phyloP scores from a whole-genome alignment of 805 yeast species.

The Saccharomycopsis malanga region DNA sequence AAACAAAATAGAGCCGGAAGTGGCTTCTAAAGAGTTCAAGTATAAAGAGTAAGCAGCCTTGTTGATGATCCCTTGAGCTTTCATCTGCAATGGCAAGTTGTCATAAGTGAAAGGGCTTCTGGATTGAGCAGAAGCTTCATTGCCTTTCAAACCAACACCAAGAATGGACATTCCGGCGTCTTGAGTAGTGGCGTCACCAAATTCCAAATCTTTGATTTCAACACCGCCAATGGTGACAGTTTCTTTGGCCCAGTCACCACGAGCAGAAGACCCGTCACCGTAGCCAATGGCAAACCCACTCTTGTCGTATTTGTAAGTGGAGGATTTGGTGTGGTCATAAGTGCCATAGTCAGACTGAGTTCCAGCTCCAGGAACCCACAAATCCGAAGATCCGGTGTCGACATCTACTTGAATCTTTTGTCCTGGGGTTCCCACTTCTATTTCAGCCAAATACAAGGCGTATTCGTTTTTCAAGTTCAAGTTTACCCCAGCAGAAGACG shows the following conservation, averaged over 20 bases:
- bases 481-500: constrained; percentile 4
- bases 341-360: constrained; percentile 28
- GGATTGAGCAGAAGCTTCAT: constrained; percentile 61
- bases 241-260: constrained; percentile 37
- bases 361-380: constrained; percentile 37
- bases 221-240: constrained; percentile 22
- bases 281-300: constrained; percentile 36
- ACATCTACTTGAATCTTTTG: constrained; percentile 36
- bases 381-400: constrained; percentile 45
- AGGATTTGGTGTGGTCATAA: constrained; percentile 30
- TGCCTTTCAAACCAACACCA: constrained; percentile 63
- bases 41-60: constrained; percentile 13
- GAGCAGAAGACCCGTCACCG: constrained; percentile 44
- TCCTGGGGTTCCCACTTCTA: constrained; percentile 38
- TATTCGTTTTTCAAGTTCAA: constrained; percentile 31
- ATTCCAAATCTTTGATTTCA: constrained; percentile 9
- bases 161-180: constrained; percentile 70
- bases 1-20: constrained; percentile 14
- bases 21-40: constrained; percentile 2
- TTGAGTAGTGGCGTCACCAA: constrained; percentile 17
- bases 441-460: constrained; percentile 39
- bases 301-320: constrained; percentile 29
- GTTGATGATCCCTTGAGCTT: constrained; percentile 4
- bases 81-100: constrained; percentile 12
- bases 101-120: constrained; percentile 32